Evolutionary conservation across 208 protist species (phyloP).

Genomic region (Kentomonas sorsogonicus): DNA sequence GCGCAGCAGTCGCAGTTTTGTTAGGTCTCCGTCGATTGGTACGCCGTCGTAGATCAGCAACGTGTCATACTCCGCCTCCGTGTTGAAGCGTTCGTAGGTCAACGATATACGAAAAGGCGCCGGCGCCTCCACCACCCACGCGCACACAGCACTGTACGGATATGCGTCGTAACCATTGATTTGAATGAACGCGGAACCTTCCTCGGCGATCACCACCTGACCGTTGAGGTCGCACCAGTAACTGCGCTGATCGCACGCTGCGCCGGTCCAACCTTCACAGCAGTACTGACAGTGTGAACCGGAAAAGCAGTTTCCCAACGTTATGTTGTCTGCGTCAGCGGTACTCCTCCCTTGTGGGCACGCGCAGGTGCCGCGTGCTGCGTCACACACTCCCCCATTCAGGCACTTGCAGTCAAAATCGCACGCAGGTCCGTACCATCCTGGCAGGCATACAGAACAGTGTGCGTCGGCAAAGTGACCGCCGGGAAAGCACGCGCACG

Average conservation of each 20-base stretch:
- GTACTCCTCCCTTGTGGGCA: constrained; percentile 30
- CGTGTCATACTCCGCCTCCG: constrained; percentile 29
- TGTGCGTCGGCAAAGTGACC: constrained; percentile 46
- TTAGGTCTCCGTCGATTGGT: background rate
- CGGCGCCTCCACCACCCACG: constrained; percentile 45
- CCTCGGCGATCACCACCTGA: constrained; percentile 28
- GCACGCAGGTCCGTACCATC: constrained; percentile 77
- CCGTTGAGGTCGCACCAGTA: constrained; percentile 69
- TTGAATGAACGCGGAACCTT: constrained; percentile 50
- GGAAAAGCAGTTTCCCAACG: constrained; percentile 33
- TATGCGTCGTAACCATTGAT: constrained; percentile 58
- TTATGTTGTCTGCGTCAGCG: constrained; percentile 10
- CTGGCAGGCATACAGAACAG: constrained; percentile 39
- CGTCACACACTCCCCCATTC: constrained; percentile 49
- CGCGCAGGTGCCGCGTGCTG: constrained; percentile 34
- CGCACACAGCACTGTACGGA: constrained; percentile 39
- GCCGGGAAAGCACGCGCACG: constrained; percentile 46
- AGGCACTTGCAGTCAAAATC: constrained; percentile 53
- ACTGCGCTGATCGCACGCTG: constrained; percentile 47
- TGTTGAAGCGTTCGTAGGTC: constrained; percentile 35
- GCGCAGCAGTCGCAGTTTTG: background rate
- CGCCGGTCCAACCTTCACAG: constrained; percentile 54
- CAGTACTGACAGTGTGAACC: constrained; percentile 69
- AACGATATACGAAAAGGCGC: constrained; percentile 27
- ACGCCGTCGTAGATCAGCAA: constrained; percentile 47